These are phyloP conservation scores for Deinandra increscens DNA, from an alignment of 129 eudicot genomes.

Conservation along the genomic window DNA sequence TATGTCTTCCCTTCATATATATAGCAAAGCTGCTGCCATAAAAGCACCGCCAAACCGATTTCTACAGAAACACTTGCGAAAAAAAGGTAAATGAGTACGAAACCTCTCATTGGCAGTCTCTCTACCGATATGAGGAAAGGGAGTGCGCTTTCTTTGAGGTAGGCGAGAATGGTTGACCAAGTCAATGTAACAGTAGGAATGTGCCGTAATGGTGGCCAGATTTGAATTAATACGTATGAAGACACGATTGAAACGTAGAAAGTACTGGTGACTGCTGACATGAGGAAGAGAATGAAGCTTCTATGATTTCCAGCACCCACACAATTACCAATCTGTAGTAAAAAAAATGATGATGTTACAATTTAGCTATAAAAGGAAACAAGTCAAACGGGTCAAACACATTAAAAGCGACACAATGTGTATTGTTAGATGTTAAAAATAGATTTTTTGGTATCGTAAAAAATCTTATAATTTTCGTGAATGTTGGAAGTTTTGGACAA, in stretches of 20 bases:
- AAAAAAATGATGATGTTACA: not conserved
- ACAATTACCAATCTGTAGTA: constrained; percentile 87
- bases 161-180: constrained; percentile 21
- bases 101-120: constrained; percentile 62
- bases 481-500: not conserved
- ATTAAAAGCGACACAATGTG: not conserved
- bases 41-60: constrained; percentile 74
- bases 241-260: constrained; percentile 58
- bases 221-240: constrained; percentile 42
- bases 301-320: constrained; percentile 92
- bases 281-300: constrained; percentile 66
- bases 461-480: not conserved
- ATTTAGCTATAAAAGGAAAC: not conserved
- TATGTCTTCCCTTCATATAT: constrained; percentile 80
- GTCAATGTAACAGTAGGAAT: constrained; percentile 24
- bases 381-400: not conserved
- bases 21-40: constrained; percentile 90
- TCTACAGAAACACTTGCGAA: constrained; percentile 77
- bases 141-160: constrained; percentile 39
- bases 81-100: constrained; percentile 74
- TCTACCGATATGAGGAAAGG: constrained; percentile 59
- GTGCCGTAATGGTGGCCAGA: constrained; percentile 62
- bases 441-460: not conserved
- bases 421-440: not conserved
- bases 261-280: constrained; percentile 74